Evolutionary conservation across 1,284 basidiomycete genomes (phyloP).

Genomic region (Leccinum pachyderme): DNA sequence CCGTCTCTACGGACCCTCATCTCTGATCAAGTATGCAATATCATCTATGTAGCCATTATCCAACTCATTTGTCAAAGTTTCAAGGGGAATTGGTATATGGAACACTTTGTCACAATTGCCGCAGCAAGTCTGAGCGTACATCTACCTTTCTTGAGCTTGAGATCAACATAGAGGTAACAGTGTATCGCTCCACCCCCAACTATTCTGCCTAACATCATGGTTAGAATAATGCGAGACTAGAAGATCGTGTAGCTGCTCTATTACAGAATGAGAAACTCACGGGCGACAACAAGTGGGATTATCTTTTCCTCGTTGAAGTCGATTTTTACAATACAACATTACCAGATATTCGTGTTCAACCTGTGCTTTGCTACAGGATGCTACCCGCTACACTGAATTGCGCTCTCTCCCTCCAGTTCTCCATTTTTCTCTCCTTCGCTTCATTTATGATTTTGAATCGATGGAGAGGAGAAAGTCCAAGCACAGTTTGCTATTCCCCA

Average conservation of each 20-base stretch:
- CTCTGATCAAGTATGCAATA: slow-evolving; percentile 56
- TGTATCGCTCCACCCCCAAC: not conserved
- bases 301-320: not conserved
- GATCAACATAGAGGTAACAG: slow-evolving; percentile 64
- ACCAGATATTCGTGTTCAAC: slow-evolving; percentile 73
- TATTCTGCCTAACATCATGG: slow-evolving; percentile 2
- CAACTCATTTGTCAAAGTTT: slow-evolving; percentile 52
- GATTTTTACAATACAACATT: not conserved
- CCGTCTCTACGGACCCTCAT: slow-evolving; percentile 64
- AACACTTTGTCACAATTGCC: slow-evolving; percentile 73
- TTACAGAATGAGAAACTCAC: slow-evolving; percentile 69
- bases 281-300: slow-evolving; percentile 73
- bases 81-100: slow-evolving; percentile 80
- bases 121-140: slow-evolving; percentile 61
- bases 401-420: slow-evolving; percentile 76
- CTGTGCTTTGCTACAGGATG: slow-evolving; percentile 72
- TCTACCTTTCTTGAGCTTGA: slow-evolving; percentile 83
- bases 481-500: slow-evolving; percentile 72
- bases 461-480: slow-evolving; percentile 85
- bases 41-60: not conserved
- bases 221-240: slow-evolving; percentile 69
- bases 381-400: slow-evolving; percentile 71
- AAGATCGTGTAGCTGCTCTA: slow-evolving; percentile 63
- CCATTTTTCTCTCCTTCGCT: slow-evolving; percentile 87
- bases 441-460: slow-evolving; percentile 78